Base-by-base conservation (phyloP, 805 yeast genomes). In the Starmera amethionina region DNA sequence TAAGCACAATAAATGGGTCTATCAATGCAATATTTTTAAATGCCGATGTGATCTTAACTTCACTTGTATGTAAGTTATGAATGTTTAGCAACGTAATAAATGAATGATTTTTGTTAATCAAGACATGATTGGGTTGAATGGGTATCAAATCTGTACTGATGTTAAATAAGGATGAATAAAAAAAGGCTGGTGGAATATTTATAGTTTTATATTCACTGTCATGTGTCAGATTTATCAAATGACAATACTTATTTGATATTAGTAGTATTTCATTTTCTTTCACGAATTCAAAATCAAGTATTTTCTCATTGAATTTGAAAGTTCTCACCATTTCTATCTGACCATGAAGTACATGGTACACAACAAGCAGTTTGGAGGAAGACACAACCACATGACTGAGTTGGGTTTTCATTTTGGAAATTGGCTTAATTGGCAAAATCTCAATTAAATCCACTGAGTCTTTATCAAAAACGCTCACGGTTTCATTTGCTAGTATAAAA, bases 311-410 rank as follows among this genome's bases (percentile, higher is more conserved):
- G 2, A 59, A 19, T 16, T 48, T 50, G 29, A 51, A 46, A 34
- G 60, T 60, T 18, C 43, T 42, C 5, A 39, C 41, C 44, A 55
- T 51, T 14, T 50, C 53, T 29, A 62, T 41, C 30, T 55, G 57
- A 8, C 52, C 48, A 35, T 58, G 52, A n/a, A 43, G 36, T 58
- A 59, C 58, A 11, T 42, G 48, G 40, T 57, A 58, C 16, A 44
- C 33, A 10, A 50, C 36, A 3, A 58, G 40, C 34, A 40, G 35
- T 36, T 43, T 41, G 14, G 42, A 43, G 0, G 56, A 46, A 5
- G 54, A 36, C 5, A 53, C 39, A 2, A 43, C 43, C 8, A 54
- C 12, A 19, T 2, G 29, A 36, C 29, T 3, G 25, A 14, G 3
- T 32, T 25, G 13, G 13, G 19, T 19, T 5, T 22, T 19, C 41